A percentile compares a stretch with the other conserved stretches of the same genome.
Conservation (phyloP, 768 basidiomycete species). For the Galerina sulciceps region DNA sequence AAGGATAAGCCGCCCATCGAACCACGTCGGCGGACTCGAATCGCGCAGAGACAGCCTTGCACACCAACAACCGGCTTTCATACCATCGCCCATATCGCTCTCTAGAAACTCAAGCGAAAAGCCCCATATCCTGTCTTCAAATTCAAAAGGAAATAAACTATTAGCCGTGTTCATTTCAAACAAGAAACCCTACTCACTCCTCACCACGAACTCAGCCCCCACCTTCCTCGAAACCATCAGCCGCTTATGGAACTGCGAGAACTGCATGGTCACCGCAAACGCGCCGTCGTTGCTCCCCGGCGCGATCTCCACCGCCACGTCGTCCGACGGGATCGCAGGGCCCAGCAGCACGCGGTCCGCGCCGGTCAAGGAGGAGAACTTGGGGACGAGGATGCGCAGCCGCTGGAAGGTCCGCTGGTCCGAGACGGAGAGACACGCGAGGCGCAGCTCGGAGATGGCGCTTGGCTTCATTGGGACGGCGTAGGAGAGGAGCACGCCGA, state of each 20-base stretch:
- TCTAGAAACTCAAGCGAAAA: background rate
- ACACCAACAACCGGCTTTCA: background rate
- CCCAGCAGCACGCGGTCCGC: background rate
- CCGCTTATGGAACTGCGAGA: constrained; percentile 1
- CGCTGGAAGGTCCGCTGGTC: background rate
- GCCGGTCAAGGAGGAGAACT: background rate
- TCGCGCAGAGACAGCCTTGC: background rate
- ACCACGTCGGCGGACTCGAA: background rate
- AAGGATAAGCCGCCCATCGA: background rate
- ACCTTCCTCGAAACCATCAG: background rate
- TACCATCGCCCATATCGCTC: background rate
- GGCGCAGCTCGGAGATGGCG: background rate
- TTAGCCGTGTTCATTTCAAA: background rate
- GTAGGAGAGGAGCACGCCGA: background rate
- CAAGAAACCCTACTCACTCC: background rate
- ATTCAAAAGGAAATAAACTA: too few species aligned
- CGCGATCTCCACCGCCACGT: background rate
- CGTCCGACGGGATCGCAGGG: background rate
- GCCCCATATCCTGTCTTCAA: background rate
- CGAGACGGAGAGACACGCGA: background rate
- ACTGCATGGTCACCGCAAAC: background rate
- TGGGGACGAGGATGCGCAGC: background rate
- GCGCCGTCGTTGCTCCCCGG: background rate
- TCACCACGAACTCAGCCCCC: background rate
- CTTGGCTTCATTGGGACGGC: background rate